These are phyloP conservation scores for Voacanga thouarsii DNA, from an alignment of 257 asterid species.

Conservation along the genomic window DNA sequence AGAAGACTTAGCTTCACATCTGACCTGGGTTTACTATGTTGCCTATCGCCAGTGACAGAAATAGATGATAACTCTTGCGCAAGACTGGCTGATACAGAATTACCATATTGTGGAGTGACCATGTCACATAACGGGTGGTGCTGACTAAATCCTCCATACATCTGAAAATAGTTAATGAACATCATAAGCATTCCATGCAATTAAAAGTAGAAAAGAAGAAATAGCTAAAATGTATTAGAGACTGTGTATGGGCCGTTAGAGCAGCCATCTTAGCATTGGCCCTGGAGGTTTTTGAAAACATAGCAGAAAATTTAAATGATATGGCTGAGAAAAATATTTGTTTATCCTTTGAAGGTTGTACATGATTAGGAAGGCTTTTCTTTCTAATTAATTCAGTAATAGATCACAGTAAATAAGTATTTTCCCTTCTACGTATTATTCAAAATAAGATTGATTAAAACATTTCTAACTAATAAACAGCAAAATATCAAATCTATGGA, in stretches of 20 bases:
- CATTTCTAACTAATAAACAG: not conserved
- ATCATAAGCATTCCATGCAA: not conserved
- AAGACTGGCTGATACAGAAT: slow-evolving; percentile 30
- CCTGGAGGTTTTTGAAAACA: not conserved
- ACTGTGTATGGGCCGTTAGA: too few relatives aligned
- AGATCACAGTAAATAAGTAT: not conserved
- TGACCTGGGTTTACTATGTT: slow-evolving; percentile 54
- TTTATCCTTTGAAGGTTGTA: not conserved
- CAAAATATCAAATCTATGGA: not conserved
- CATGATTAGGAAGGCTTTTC: not conserved
- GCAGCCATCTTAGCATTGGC: not conserved
- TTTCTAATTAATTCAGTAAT: not conserved
- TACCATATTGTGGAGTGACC: slow-evolving; percentile 87
- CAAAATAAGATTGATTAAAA: not conserved
- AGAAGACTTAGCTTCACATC: slow-evolving; percentile 69
- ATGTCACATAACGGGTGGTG: slow-evolving; percentile 94
- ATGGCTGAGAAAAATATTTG: not conserved
- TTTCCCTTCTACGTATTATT: not conserved
- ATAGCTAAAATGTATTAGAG: not conserved
- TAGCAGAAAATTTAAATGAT: not conserved
- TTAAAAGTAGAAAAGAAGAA: slow-evolving; percentile 8
- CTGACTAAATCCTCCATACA: slow-evolving; percentile 95
- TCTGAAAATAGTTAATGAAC: slow-evolving; percentile 40
- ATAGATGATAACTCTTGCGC: slow-evolving; percentile 59
- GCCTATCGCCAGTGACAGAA: slow-evolving; percentile 53